Base-by-base conservation (phyloP, 2,329 filamentous ascomycete genomes). In the Amesomyces nigricolor region DNA sequence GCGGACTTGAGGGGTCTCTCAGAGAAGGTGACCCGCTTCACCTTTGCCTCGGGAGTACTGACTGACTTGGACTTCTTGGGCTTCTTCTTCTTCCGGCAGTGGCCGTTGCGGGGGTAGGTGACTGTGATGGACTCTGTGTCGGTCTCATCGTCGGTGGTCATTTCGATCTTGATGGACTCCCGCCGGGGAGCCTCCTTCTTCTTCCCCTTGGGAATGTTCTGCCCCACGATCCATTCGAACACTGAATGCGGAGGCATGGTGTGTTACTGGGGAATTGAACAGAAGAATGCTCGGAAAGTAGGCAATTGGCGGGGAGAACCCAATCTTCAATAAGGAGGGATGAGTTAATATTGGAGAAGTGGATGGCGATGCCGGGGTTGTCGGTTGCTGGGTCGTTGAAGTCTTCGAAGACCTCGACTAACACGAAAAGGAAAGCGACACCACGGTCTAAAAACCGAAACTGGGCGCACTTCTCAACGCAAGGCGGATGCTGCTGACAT, bases 71-170 rank as follows among this genome's bases (percentile, higher is more conserved):
- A 8, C 32, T 52, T 26, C 11, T 22, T 48, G 38, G 35, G 26
- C 56, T 56, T 53, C 43, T 40, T 49, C 14, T 58, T 57, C 40
- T 44, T 37, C 17, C 35, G 55, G 57, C 14, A 7, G 2, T 39
- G 11, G 5, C 68, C 63, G 4, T 68, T 66, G 51, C 77, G 74
- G 1, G 78, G 78, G 50, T 78, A 78, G 1, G 75, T 77, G 38
- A 82, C 65, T 16, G 67, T 71, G 51, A 81, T 65, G 3, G 71
- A 74, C 51, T 82, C 78, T 26, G 73, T 69, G 7, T 75, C 73
- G n/a, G 71, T 72, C 53, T 79, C 76, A 43, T 81, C 78, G 58
- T 82, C 78, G 10, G 78, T 80, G 13, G 72, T 70, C 1, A 79
- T 63, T 50, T 75, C 70, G 32, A 79, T 63, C 19, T 64, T 71